phyloP scores from a whole-genome alignment of 177 flowering plant genomes.

The Vitis hybrid region DNA sequence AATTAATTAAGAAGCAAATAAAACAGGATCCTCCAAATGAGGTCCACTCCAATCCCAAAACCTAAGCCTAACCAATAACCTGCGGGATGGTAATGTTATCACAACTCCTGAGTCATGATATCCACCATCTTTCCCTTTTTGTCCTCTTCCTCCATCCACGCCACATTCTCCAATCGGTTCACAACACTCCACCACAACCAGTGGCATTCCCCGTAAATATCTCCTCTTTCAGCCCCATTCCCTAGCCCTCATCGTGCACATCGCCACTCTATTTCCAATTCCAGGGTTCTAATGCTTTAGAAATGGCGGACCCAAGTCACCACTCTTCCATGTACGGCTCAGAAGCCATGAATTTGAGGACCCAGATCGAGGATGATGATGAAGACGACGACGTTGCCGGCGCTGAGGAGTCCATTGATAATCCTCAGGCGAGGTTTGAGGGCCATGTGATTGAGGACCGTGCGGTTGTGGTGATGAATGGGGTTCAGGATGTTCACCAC shows the following conservation, averaged over 20 bases:
- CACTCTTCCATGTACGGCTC: conserved; percentile 24
- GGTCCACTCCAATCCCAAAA: no score
- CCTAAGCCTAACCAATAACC: no score
- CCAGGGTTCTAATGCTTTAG: conserved; percentile 7
- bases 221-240: neutral
- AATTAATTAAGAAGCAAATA: no score
- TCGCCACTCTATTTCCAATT: neutral
- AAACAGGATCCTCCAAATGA: no score
- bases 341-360: conserved; percentile 20
- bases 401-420: conserved; percentile 33
- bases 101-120: no score
- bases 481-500: conserved; percentile 16
- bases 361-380: conserved; percentile 17
- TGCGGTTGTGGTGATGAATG: conserved; percentile 7
- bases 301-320: conserved; percentile 30
- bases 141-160: neutral
- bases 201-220: conserved; percentile 16
- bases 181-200: neutral
- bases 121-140: no score
- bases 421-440: conserved; percentile 21
- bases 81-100: no score
- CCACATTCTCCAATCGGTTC: neutral
- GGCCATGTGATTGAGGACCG: conserved; percentile 16
- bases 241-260: neutral
- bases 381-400: conserved; percentile 21